Evolutionary conservation across 805 yeast genomes (phyloP).

Genomic region (Candida vaughaniae): DNA sequence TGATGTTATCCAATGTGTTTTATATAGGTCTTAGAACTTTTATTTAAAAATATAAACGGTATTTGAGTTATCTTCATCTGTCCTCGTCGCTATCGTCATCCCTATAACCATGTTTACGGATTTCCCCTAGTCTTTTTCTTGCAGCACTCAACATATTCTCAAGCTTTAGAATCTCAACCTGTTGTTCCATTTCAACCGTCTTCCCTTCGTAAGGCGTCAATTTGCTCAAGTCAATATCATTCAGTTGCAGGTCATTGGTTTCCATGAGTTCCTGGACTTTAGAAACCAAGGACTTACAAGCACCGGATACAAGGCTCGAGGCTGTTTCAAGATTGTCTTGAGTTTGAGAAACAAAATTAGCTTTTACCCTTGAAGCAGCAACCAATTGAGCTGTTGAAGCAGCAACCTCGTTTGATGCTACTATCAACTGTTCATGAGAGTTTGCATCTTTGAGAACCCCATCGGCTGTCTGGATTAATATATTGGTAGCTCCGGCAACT

Average conservation of each 20-base stretch:
- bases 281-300: constrained; percentile 69
- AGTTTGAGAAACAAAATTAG: constrained; percentile 69
- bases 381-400: constrained; percentile 91
- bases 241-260: constrained; percentile 29
- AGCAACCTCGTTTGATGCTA: constrained; percentile 88
- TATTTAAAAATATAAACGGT: too few species aligned
- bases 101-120: constrained; percentile 73
- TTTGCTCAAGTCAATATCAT: constrained; percentile 62
- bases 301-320: constrained; percentile 66
- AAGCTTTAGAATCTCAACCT: constrained; percentile 80
- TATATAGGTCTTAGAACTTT: too few species aligned
- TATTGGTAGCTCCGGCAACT: constrained; percentile 78
- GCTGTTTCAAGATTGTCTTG: constrained; percentile 73
- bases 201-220: constrained; percentile 77
- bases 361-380: constrained; percentile 87
- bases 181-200: constrained; percentile 89
- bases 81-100: constrained; percentile 60
- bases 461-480: constrained; percentile 83
- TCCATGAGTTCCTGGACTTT: constrained; percentile 64
- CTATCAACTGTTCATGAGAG: constrained; percentile 79
- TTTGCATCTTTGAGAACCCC: constrained; percentile 67
- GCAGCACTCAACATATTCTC: constrained; percentile 73
- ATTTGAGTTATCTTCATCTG: too few species aligned
- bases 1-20: too few species aligned
- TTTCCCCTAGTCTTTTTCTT: constrained; percentile 79